A percentile compares a stretch with the other conserved stretches of the same genome.
Evolutionary conservation across 306 rosid species (phyloP).

Genomic region (Cucurbita maxima): DNA sequence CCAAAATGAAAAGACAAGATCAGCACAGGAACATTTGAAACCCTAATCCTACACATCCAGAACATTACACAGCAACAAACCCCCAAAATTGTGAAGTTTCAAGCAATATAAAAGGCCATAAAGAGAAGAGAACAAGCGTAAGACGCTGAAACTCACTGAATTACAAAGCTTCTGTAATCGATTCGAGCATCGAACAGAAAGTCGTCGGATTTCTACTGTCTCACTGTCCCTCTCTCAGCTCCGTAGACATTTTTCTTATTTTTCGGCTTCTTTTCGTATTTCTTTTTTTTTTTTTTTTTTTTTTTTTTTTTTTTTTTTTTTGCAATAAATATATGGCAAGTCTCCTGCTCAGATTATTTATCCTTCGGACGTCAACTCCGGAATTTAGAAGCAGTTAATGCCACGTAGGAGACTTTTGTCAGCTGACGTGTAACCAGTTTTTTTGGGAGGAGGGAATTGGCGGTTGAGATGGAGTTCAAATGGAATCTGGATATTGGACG

Average conservation of each 20-base stretch:
- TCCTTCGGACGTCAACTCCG: conserved; percentile 65
- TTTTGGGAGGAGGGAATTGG: conserved; percentile 1
- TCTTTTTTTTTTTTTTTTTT: not conserved
- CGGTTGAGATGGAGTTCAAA: conserved; percentile 17
- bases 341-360: conserved; percentile 14
- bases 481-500: conserved; percentile 12
- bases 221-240: conserved; percentile 10
- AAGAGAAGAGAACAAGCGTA: not conserved
- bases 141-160: conserved; percentile 29
- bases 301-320: not conserved
- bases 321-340: conserved; percentile 1
- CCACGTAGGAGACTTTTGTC: conserved; percentile 34
- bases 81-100: not conserved
- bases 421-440: conserved; percentile 10
- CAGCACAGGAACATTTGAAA: conserved; percentile 9
- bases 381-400: conserved; percentile 51
- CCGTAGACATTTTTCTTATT: not conserved
- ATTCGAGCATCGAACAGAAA: conserved; percentile 19
- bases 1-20: not conserved
- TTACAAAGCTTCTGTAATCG: not conserved
- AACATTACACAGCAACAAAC: conserved; percentile 5
- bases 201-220: conserved; percentile 28
- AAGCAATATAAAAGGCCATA: not conserved
- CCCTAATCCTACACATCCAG: conserved; percentile 30
- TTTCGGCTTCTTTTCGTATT: not conserved